phyloP scores from a whole-genome alignment of 75 land plant genomes.

The Sequoia sempervirens region DNA sequence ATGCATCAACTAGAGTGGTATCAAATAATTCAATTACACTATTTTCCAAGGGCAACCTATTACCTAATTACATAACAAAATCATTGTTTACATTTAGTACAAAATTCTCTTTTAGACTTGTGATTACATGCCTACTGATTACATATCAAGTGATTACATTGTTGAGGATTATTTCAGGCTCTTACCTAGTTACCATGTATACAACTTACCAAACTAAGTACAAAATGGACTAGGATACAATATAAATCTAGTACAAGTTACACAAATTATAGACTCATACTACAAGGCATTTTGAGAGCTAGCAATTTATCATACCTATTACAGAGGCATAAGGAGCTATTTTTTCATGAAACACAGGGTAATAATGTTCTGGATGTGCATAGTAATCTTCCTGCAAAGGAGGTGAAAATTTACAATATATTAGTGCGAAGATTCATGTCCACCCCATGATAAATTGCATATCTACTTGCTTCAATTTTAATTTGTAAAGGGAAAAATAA shows the following conservation, averaged over 20 bases:
- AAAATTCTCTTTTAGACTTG: background rate
- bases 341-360: conserved; percentile 74
- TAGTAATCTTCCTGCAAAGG: conserved; percentile 80
- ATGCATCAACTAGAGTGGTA: background rate
- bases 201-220: background rate
- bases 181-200: background rate
- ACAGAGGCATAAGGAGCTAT: conserved; percentile 96
- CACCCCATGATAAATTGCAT: background rate
- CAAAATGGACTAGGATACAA: background rate
- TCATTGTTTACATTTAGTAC: too few relatives aligned
- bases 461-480: background rate
- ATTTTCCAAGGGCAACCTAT: background rate
- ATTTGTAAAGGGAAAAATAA: background rate
- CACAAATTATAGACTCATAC: background rate
- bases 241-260: background rate
- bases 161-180: background rate
- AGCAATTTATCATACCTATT: conserved; percentile 51
- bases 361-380: conserved; percentile 89
- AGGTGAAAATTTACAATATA: background rate
- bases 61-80: too few relatives aligned
- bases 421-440: background rate
- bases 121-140: background rate
- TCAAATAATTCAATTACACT: background rate
- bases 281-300: background rate
- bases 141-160: background rate